Evolutionary conservation across 2,329 filamentous ascomycete genomes (phyloP).

Genomic region (Leptographium flavum): DNA sequence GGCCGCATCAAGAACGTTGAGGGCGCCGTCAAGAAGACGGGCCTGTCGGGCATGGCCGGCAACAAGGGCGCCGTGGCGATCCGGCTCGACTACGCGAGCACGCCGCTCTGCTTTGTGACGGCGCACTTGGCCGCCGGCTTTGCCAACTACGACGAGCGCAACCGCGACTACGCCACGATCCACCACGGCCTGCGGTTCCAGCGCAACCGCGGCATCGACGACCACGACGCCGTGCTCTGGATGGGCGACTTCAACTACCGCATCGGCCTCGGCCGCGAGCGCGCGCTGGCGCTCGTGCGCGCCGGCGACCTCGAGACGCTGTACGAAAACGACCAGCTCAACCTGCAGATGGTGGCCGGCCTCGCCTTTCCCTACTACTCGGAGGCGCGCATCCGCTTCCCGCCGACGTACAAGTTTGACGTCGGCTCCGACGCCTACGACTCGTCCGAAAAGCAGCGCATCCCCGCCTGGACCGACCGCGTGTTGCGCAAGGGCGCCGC

Average conservation of each 20-base stretch:
- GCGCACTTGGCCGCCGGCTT: conserved; percentile 94
- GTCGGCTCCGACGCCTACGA: conserved; percentile 81
- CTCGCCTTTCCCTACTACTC: conserved; percentile 84
- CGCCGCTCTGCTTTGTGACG: conserved; percentile 86
- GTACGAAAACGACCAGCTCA: conserved; percentile 91
- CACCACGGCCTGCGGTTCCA: conserved; percentile 80
- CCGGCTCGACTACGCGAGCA: conserved; percentile 86
- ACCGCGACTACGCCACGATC: conserved; percentile 84
- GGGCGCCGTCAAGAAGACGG: conserved; percentile 84
- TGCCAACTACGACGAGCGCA: conserved; percentile 90
- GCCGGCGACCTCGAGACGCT: conserved; percentile 60
- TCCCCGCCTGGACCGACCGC: conserved; percentile 94
- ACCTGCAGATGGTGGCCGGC: conserved; percentile 91
- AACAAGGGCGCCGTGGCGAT: conserved; percentile 98
- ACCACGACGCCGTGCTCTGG: conserved; percentile 85
- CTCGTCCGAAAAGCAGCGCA: conserved; percentile 87
- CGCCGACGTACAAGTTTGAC: conserved; percentile 93
- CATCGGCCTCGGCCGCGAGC: conserved; percentile 71
- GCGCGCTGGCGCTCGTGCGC: conserved; percentile 59
- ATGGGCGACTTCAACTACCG: conserved; percentile 97
- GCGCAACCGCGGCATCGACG: conserved; percentile 76
- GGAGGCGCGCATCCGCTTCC: conserved; percentile 74
- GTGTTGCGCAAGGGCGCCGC: conserved; percentile 77
- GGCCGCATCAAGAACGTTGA: conserved; percentile 90
- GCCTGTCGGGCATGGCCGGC: conserved; percentile 90